phyloP scores from a whole-genome alignment of 495 filamentous ascomycete species.

The Podospora sp. region DNA sequence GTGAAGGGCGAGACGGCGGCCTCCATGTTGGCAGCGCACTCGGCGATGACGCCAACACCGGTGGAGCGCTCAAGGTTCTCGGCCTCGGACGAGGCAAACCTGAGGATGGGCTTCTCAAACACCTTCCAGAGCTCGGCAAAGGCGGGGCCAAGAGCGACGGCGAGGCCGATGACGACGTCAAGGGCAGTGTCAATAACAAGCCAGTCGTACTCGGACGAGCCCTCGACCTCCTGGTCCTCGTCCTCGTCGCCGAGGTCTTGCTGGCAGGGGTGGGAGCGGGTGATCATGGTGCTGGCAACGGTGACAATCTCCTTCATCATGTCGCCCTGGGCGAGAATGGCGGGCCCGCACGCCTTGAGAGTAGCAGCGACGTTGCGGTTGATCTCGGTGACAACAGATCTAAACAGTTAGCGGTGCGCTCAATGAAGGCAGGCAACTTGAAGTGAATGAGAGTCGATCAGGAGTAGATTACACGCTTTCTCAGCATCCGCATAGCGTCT shows the following conservation, averaged over 20 bases:
- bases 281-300: conserved; percentile 75
- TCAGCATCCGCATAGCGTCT: conserved; percentile 88
- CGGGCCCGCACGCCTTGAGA: conserved; percentile 87
- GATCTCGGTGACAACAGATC: conserved; percentile 91
- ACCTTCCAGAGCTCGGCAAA: conserved; percentile 90
- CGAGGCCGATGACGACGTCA: conserved; percentile 82
- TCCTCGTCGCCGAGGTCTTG: conserved; percentile 82
- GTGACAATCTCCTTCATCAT: conserved; percentile 60
- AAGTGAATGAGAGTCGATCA: conserved; percentile 26
- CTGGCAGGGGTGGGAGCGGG: conserved; percentile 89
- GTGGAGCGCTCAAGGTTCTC: conserved; percentile 86
- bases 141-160: conserved; percentile 75
- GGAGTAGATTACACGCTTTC: conserved; percentile 67
- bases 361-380: conserved; percentile 93
- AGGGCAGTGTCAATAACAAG: conserved; percentile 90
- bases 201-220: conserved; percentile 96
- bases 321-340: conserved; percentile 73
- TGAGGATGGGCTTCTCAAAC: conserved; percentile 86
- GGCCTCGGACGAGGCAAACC: conserved; percentile 75
- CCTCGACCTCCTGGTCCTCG: conserved; percentile 62
- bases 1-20: conserved; percentile 76
- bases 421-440: background rate
- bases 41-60: conserved; percentile 87
- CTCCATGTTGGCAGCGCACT: conserved; percentile 87
- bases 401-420: conserved; percentile 47